phyloP scores from a whole-genome alignment of 257 asterid species.

The Penstemon barbatus region DNA sequence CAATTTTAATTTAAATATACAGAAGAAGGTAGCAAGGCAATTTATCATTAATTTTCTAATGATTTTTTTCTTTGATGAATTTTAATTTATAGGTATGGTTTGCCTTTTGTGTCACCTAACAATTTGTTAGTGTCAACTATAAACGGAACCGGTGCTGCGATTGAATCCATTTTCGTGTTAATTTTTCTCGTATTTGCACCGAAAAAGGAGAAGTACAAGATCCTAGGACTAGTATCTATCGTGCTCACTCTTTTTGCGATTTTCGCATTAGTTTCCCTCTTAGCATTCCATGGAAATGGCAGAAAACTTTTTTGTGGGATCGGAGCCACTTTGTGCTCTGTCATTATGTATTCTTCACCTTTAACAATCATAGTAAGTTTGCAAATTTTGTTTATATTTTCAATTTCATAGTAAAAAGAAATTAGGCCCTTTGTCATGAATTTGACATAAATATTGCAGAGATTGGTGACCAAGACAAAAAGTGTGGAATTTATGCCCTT shows the following conservation, averaged over 20 bases:
- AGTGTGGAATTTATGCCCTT: conserved; percentile 93
- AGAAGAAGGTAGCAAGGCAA: not conserved
- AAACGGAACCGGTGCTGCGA: conserved; percentile 71
- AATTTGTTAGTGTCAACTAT: conserved; percentile 70
- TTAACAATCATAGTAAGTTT: conserved; percentile 65
- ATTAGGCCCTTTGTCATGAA: not conserved
- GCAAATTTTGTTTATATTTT: not conserved
- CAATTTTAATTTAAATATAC: not conserved
- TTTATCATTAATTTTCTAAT: not conserved
- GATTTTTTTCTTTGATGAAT: conserved; percentile 17
- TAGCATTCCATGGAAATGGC: conserved; percentile 59
- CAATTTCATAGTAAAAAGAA: not conserved
- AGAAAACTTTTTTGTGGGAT: conserved; percentile 71
- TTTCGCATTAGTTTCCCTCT: conserved; percentile 54
- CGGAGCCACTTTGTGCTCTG: conserved; percentile 78
- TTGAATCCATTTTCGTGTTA: conserved; percentile 57
- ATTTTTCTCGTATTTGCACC: conserved; percentile 58
- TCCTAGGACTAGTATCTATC: conserved; percentile 44
- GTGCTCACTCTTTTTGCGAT: conserved; percentile 47
- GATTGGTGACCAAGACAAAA: conserved; percentile 74
- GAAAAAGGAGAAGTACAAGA: conserved; percentile 58
- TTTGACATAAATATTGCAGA: conserved; percentile 40
- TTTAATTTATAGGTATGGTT: conserved; percentile 62
- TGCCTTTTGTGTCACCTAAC: conserved; percentile 89
- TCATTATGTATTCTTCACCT: conserved; percentile 84